Percentiles rank a stretch among this genome's conserved stretches.
Conservation (phyloP, 1,284 basidiomycete genomes). For the Peniophora sp. region DNA sequence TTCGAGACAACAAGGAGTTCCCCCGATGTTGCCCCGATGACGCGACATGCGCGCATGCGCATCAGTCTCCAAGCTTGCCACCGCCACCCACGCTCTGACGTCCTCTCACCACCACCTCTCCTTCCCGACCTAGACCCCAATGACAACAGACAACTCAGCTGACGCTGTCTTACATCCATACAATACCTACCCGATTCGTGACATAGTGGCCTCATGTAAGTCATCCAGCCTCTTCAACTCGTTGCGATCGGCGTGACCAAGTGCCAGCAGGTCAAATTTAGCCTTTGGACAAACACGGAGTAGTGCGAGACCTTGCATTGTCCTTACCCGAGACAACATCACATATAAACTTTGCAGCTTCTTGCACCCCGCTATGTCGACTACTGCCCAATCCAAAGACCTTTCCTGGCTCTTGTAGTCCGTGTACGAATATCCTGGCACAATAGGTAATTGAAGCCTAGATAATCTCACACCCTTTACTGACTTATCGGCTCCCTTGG, state of each 20-base stretch:
- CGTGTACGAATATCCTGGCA: slow-evolving; percentile 14
- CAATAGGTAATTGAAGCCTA: slow-evolving; percentile 12
- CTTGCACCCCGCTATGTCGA: slow-evolving; percentile 13
- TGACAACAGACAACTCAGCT: no score
- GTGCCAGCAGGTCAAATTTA: not conserved
- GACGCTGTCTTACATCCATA: no score
- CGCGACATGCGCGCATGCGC: no score
- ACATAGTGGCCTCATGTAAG: not conserved
- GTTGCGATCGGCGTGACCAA: not conserved
- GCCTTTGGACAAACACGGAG: not conserved
- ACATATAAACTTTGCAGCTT: slow-evolving; percentile 8
- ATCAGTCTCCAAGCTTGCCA: no score
- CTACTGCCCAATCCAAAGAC: slow-evolving; percentile 10
- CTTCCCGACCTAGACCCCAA: no score
- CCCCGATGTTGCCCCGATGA: no score
- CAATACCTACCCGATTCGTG: no score
- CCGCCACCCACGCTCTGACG: no score
- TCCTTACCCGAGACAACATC: not conserved
- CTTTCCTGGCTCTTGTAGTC: slow-evolving; percentile 17
- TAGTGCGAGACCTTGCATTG: not conserved
- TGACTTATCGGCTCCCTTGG: not conserved
- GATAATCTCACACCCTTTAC: slow-evolving; percentile 2
- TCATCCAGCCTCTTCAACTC: not conserved
- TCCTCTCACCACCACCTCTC: no score
- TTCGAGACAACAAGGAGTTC: no score